Evolutionary conservation across 805 yeast species (phyloP).

Genomic region (Myxozyma lipomycoides): DNA sequence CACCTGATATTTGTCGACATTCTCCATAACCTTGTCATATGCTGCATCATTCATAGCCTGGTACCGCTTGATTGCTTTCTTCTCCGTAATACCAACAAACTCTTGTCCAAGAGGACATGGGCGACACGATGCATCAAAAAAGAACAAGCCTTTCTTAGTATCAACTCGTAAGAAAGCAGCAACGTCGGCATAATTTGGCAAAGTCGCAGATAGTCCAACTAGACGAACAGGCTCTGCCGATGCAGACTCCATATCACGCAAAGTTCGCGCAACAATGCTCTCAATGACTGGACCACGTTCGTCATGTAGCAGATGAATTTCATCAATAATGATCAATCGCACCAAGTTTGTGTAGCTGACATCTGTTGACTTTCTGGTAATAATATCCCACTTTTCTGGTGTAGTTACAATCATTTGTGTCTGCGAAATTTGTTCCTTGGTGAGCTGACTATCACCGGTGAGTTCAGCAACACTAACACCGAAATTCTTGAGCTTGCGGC

Average conservation of each 20-base stretch:
- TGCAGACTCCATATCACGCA: constrained; percentile 58
- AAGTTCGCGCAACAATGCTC: constrained; percentile 48
- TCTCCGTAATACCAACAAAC: constrained; percentile 45
- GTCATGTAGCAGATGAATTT: constrained; percentile 47
- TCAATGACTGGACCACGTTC: constrained; percentile 49
- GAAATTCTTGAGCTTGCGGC: constrained; percentile 40
- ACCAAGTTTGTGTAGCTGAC: constrained; percentile 52
- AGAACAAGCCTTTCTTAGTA: constrained; percentile 80
- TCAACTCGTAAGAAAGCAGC: constrained; percentile 51
- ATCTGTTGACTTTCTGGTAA: constrained; percentile 52
- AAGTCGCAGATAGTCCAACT: constrained; percentile 51
- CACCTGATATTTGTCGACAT: constrained; percentile 33
- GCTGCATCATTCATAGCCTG: constrained; percentile 67
- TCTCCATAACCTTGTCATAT: constrained; percentile 46
- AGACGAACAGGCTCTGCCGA: constrained; percentile 61
- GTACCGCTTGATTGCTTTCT: constrained; percentile 54
- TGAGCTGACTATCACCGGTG: constrained; percentile 52
- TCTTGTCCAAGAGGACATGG: constrained; percentile 44
- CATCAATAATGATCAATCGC: constrained; percentile 48
- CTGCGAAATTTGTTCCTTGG: constrained; percentile 44
- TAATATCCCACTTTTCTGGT: constrained; percentile 60
- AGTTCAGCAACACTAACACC: constrained; percentile 48
- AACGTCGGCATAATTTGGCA: constrained; percentile 50
- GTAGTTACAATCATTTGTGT: constrained; percentile 57
- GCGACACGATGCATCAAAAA: constrained; percentile 50